Evolutionary conservation across 2,329 filamentous ascomycete species (phyloP).

Genomic region (Fusarium haematococcum): DNA sequence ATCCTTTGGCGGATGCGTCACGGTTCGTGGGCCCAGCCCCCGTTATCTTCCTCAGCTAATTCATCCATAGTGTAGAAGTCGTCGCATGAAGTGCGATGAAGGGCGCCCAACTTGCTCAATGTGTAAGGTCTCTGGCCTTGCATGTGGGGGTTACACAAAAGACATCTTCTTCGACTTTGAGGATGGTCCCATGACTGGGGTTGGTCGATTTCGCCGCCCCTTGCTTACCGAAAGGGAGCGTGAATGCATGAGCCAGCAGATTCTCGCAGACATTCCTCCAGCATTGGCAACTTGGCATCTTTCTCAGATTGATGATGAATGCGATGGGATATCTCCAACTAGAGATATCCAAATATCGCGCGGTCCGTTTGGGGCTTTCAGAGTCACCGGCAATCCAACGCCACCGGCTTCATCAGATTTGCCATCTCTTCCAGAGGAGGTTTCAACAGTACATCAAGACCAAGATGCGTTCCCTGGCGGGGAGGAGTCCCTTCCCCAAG

Average conservation of each 20-base stretch:
- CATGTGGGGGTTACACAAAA: slow-evolving; percentile 30
- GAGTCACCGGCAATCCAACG: not conserved
- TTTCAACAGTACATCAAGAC: accelerated
- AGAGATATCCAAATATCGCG: slow-evolving; percentile 18
- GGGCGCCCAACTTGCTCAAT: slow-evolving; percentile 23
- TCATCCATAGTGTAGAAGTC: slow-evolving; percentile 17
- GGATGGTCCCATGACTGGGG: slow-evolving; percentile 1
- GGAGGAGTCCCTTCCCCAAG: not conserved
- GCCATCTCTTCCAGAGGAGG: not conserved
- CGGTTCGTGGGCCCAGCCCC: slow-evolving; percentile 6
- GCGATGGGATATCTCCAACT: not conserved
- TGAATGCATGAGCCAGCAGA: slow-evolving; percentile 23
- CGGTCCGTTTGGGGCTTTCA: slow-evolving; percentile 32
- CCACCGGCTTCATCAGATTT: not conserved
- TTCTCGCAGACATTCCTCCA: slow-evolving; percentile 9
- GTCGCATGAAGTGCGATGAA: slow-evolving; percentile 36
- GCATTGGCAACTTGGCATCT: slow-evolving; percentile 12
- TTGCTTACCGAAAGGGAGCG: slow-evolving; percentile 23
- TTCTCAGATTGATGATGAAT: slow-evolving; percentile 28
- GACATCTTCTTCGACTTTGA: slow-evolving; percentile 32
- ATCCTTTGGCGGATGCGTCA: slow-evolving; percentile 31
- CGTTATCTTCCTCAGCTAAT: slow-evolving; percentile 1
- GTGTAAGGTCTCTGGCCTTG: slow-evolving; percentile 11
- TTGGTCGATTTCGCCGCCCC: slow-evolving; percentile 20
- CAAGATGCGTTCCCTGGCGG: not conserved